A percentile compares a stretch with the other conserved stretches of the same genome.
Evolutionary conservation across 2,329 filamentous ascomycete species (phyloP).

Genomic region (Trichophyton simii): DNA sequence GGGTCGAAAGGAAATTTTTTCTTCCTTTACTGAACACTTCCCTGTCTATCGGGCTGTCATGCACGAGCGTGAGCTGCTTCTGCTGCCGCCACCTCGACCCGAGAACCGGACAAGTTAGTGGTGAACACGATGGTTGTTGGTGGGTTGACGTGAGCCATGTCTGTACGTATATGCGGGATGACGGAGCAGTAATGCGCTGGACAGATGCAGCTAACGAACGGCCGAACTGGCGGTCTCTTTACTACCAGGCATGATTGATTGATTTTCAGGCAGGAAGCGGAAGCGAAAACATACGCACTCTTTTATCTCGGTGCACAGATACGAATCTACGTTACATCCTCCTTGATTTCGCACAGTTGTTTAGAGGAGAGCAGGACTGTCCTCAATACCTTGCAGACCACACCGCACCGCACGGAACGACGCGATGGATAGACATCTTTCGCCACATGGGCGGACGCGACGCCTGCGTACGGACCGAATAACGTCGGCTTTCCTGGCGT

Average conservation of each 20-base stretch:
- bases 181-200: no score
- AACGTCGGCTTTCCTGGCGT: slow-evolving; percentile 4
- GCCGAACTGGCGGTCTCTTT: no score
- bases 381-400: background rate
- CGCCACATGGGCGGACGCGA: background rate
- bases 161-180: no score
- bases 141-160: background rate
- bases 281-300: no score
- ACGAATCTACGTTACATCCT: no score
- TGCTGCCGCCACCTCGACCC: background rate
- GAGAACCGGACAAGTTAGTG: background rate
- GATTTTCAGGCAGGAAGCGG: no score
- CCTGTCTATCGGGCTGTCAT: background rate
- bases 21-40: no score
- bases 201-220: background rate
- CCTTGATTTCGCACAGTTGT: background rate
- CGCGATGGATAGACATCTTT: background rate
- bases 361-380: background rate
- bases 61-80: background rate
- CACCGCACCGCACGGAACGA: background rate
- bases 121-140: background rate
- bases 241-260: no score
- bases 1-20: no score
- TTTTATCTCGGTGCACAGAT: no score
- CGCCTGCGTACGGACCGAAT: background rate